These are phyloP conservation scores for Phoenix roebelenii DNA, from an alignment of 176 grass and related monocot species.

Conservation along the genomic window DNA sequence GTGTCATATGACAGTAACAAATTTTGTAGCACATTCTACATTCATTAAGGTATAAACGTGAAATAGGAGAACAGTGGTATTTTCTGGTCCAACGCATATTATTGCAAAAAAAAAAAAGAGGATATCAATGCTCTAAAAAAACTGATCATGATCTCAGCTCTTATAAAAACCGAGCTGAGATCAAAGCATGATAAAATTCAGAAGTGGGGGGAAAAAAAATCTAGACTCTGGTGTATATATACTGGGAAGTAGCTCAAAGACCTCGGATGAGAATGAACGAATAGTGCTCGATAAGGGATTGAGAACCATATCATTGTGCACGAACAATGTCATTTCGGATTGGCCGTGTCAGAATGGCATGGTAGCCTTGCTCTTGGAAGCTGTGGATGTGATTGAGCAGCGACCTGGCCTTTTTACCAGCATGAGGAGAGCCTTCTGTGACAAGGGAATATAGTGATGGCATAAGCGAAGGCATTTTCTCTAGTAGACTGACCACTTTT, in stretches of 20 bases:
- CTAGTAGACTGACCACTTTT: conserved; percentile 31
- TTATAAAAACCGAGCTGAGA: conserved; percentile 53
- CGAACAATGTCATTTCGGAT: conserved; percentile 28
- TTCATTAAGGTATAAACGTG: too few relatives aligned
- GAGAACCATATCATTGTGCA: conserved; percentile 15
- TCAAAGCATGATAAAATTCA: conserved; percentile 2
- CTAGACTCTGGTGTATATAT: not conserved
- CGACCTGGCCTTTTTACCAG: conserved; percentile 45
- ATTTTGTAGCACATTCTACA: too few relatives aligned
- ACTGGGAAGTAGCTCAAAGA: too few relatives aligned
- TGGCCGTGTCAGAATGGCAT: not conserved
- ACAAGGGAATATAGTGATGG: conserved; percentile 50
- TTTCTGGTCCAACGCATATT: too few relatives aligned
- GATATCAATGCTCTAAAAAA: not conserved
- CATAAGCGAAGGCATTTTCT: conserved; percentile 56
- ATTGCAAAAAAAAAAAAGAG: too few relatives aligned
- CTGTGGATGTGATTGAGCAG: conserved; percentile 64
- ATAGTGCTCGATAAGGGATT: too few relatives aligned
- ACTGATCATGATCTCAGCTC: conserved; percentile 17
- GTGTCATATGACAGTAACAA: too few relatives aligned
- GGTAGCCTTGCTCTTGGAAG: conserved; percentile 23
- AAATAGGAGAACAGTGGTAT: too few relatives aligned
- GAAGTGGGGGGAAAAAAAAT: not conserved
- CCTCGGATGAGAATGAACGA: too few relatives aligned
- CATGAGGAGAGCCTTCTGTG: conserved; percentile 34